phyloP scores from a whole-genome alignment of 257 asterid species.

The Solanum arcanum region DNA sequence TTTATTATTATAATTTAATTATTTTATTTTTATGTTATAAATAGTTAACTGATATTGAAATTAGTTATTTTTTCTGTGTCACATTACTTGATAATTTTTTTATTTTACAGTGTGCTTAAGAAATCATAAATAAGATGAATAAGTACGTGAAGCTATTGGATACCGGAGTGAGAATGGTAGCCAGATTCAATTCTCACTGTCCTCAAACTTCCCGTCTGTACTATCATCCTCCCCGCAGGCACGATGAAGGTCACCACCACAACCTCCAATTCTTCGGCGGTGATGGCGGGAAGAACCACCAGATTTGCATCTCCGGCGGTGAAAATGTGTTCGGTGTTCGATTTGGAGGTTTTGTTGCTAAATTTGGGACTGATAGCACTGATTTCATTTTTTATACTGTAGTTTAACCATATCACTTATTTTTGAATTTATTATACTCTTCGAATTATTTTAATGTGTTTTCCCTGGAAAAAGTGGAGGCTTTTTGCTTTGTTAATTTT shows the following conservation, averaged over 20 bases:
- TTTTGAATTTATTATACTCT: not conserved
- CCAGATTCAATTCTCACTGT: slow-evolving; percentile 59
- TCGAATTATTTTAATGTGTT: not conserved
- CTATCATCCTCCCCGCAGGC: slow-evolving; percentile 43
- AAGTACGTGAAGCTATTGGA: slow-evolving; percentile 40
- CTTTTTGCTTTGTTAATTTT: not conserved
- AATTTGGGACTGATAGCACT: slow-evolving; percentile 20
- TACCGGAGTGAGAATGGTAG: slow-evolving; percentile 22
- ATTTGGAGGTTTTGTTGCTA: not conserved
- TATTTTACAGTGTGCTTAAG: no score
- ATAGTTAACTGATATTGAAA: no score
- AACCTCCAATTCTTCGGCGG: not conserved
- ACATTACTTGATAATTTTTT: no score
- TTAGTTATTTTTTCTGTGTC: no score
- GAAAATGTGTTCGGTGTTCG: not conserved
- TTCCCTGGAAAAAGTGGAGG: not conserved
- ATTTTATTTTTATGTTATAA: no score
- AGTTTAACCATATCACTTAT: slow-evolving; percentile 1
- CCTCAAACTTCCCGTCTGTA: slow-evolving; percentile 66
- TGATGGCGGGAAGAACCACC: not conserved
- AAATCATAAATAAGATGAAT: slow-evolving; percentile 10
- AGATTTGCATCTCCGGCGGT: not conserved
- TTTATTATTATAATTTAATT: no score
- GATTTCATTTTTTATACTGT: slow-evolving; percentile 51
- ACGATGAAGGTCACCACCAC: not conserved